Base-by-base conservation (phyloP, 2,329 filamentous ascomycete species). In the Neoarthrinium moseri region DNA sequence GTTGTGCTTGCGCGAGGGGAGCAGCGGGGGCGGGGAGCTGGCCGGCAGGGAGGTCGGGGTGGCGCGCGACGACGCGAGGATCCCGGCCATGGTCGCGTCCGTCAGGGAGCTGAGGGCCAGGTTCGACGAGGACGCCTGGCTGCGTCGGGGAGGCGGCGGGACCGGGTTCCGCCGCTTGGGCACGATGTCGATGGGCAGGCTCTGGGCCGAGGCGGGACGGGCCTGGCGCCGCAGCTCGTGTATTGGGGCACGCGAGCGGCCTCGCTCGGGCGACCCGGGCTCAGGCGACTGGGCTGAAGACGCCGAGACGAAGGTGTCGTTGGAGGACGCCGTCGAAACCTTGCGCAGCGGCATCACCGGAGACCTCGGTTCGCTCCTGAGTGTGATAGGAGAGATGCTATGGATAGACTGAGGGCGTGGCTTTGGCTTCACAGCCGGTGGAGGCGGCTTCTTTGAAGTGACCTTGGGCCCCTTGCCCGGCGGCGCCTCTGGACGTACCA, bases 81-180 rank as follows among this genome's bases (percentile, higher is more conserved):
- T 87, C 2, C 86, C 83, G 2, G 87, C 87, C 56, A 91, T 78
- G 47, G 91, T 89, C 51, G 88, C 88, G 56, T 81, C 81, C 11
- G 86, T 83, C 6, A 91, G 77, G 0, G 83, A 83, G 48, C 84
- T 78, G 8, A 88, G 73, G 1, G 78, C 77, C 22, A 84, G 72
- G 42, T 57, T 67, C 20, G 66, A 60, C 18, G 59, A 51, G 4
- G 65, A 32, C 11, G 26, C 22, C 57, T 64, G 32, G 54, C 56
- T 51, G 45, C 45, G 18, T 30, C 45, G 22, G 38, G 53, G 44
- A 43, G 50, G 33, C 45, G 50, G 21, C 46, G 46, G 41, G 41
- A 21, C 13, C 38, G 55, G 48, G 10, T 24, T 40, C 23, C 18
- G 22, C n/a, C 33, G 42, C 15, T 43, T 12, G 48, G 42, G 26